Evolutionary conservation across 2,329 filamentous ascomycete genomes (phyloP).

Genomic region (Fusarium marasasianum): DNA sequence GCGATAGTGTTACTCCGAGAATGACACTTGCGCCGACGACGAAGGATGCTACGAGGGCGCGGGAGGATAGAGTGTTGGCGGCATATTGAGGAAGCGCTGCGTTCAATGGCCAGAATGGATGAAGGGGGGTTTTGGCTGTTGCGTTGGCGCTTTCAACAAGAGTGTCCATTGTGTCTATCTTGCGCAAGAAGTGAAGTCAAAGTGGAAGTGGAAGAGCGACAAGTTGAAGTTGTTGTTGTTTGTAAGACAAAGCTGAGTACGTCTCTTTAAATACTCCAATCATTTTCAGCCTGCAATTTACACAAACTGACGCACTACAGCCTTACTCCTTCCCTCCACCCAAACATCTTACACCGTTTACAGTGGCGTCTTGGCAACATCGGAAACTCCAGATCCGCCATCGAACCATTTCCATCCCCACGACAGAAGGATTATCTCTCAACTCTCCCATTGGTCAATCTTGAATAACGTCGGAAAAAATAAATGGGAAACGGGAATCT

Average conservation of each 20-base stretch:
- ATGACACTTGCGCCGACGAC: slow-evolving; percentile 64
- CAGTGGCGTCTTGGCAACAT: slow-evolving; percentile 11
- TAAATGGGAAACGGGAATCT: slow-evolving; percentile 1
- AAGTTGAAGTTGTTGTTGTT: not conserved
- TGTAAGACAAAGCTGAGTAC: not conserved
- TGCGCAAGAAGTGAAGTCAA: not conserved
- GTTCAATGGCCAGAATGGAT: slow-evolving; percentile 78
- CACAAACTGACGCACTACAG: not conserved
- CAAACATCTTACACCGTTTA: not conserved
- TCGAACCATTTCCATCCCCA: slow-evolving; percentile 21
- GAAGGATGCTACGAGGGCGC: slow-evolving; percentile 69
- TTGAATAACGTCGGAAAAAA: not conserved
- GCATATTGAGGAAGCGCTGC: slow-evolving; percentile 70
- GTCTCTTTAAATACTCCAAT: not conserved
- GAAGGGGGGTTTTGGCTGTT: slow-evolving; percentile 43
- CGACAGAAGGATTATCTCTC: not conserved
- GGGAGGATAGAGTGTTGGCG: slow-evolving; percentile 70
- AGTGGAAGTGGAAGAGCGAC: not conserved
- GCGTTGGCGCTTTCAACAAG: not conserved
- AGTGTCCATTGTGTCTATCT: slow-evolving; percentile 23
- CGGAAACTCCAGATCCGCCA: slow-evolving; percentile 35
- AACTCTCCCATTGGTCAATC: slow-evolving; percentile 5
- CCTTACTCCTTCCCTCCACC: not conserved
- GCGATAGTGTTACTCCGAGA: slow-evolving; percentile 63
- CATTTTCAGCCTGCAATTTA: not conserved